A percentile compares a stretch with the other conserved stretches of the same genome.
Evolutionary conservation across 192 early-diverging fungal species (phyloP).

Genomic region (Podila epicladia): DNA sequence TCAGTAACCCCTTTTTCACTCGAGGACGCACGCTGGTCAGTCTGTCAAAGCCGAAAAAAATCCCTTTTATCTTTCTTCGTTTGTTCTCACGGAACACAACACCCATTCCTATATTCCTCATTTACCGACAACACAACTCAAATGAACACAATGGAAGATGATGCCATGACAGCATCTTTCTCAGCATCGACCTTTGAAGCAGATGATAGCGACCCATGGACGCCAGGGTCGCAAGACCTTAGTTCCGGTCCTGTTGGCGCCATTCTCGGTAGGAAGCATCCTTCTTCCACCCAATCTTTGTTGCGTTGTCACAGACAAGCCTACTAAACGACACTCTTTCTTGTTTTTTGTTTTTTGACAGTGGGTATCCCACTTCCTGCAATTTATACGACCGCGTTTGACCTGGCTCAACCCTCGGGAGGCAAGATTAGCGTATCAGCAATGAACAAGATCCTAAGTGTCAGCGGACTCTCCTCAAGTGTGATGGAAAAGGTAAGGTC

Average conservation of each 20-base stretch:
- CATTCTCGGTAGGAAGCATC: constrained; percentile 22
- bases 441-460: constrained; percentile 53
- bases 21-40: no score
- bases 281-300: no score
- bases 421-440: constrained; percentile 55
- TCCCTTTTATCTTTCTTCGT: no score
- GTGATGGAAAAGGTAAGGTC: constrained; percentile 56
- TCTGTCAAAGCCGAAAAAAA: no score
- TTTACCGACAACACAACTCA: neutral
- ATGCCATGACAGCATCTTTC: constrained; percentile 43
- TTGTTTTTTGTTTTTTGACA: neutral
- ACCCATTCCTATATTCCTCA: neutral
- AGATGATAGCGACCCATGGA: constrained; percentile 36
- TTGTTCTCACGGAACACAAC: no score
- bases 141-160: constrained; percentile 23
- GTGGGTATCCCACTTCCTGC: constrained; percentile 49
- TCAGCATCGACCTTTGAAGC: constrained; percentile 40
- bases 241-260: constrained; percentile 15
- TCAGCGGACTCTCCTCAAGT: constrained; percentile 52
- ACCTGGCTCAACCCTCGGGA: constrained; percentile 48
- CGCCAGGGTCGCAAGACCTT: constrained; percentile 5
- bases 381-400: constrained; percentile 58
- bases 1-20: no score
- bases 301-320: no score
- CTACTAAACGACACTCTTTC: neutral